Evolutionary conservation across 495 filamentous ascomycete species (phyloP), one percentile per base, ranked within the genome.

Genomic region (Hypoxylon lienhwacheense): DNA sequence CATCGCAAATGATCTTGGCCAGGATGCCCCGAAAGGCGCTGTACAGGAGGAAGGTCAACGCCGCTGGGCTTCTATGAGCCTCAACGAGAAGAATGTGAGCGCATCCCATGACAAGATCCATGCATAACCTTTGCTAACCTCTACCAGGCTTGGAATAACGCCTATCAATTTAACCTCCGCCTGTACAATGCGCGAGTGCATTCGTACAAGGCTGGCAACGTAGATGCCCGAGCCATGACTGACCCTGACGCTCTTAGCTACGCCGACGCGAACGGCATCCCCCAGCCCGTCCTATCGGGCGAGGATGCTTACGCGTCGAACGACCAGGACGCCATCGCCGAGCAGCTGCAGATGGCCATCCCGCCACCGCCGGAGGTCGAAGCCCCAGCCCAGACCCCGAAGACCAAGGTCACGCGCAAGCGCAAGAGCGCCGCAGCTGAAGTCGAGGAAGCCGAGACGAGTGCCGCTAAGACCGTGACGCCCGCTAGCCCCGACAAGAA

Each of bases 1-100:
- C 63, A 91, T 97, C 55, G 84, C 84, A 17, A 76, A 73, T 5
- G 90, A 96, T 50, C 76, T 97, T 14, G 89, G 86, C 8, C 64
- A 77, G 2, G 75, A 81, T 26, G 81, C 82, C 2, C 83, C 82
- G 48, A 88, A 90, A 54, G 87, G 86, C 59, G 86, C 92, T 39
- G 85, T 96, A 11, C 80, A 87, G 53, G 83, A 85, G 16, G 90
- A 96, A 71, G 88, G 89, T 6, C 90, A 86, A 48, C 79, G 79
- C 39, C 81, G 92, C 54, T 96, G 95, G 93, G 73, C 81, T 35
- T 78, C 77, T 33, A 89, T 97, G 86, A 69, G 72, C 4, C 76
- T 84, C 0, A 65, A 71, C 0, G 83, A 95, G 68, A 92, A 95
- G 73, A 78, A 82, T 57, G 88, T 93, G 73, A 64, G 81, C 70